Conservation (phyloP, 2,329 filamentous ascomycete genomes). For the Fusarium foetens region DNA sequence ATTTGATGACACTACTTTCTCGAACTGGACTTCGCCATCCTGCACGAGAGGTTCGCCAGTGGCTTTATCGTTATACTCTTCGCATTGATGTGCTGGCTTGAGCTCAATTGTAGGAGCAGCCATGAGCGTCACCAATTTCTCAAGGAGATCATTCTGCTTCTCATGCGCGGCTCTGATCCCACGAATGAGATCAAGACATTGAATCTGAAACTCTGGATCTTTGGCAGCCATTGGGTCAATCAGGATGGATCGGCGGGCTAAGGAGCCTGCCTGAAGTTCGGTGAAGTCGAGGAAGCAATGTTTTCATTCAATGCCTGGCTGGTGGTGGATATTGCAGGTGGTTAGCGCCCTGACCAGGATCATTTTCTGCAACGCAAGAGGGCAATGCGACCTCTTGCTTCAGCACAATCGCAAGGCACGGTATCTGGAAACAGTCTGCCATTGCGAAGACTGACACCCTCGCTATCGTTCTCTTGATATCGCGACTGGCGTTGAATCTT, state of each 20-base stretch:
- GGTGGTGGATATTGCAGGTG: background rate
- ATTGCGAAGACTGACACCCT: accelerated
- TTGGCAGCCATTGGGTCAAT: background rate
- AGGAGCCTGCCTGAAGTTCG: accelerated
- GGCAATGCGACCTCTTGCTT: background rate
- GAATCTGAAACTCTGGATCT: background rate
- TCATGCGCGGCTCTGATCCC: background rate
- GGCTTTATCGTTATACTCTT: too few species aligned
- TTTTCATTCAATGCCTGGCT: background rate
- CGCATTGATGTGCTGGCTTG: background rate
- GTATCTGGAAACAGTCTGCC: too few species aligned
- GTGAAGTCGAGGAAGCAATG: background rate
- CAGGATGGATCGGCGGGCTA: too few species aligned
- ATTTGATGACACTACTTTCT: background rate
- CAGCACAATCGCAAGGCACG: background rate
- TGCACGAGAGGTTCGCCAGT: too few species aligned
- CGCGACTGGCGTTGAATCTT: too few species aligned
- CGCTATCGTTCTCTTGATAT: too few species aligned
- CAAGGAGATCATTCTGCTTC: slow-evolving; percentile 4
- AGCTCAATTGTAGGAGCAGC: background rate
- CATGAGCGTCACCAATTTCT: background rate
- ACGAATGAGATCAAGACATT: background rate
- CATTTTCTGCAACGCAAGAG: background rate
- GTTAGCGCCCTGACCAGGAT: background rate
- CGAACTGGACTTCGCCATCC: too few species aligned